Evolutionary conservation across 495 filamentous ascomycete species (phyloP).

Genomic region (Penicillium cinerascens): DNA sequence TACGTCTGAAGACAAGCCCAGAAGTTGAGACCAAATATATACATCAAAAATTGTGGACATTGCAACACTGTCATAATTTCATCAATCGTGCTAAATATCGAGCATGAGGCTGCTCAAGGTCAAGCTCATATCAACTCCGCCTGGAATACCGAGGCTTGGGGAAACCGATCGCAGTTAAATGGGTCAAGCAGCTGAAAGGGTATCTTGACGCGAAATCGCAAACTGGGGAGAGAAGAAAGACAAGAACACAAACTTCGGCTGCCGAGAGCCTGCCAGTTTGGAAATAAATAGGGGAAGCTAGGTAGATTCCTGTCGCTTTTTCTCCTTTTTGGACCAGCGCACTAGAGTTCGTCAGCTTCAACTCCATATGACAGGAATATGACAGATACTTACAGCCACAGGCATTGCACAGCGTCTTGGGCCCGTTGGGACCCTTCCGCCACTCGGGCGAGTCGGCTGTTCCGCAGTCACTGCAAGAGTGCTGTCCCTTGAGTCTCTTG

Average conservation of each 20-base stretch:
- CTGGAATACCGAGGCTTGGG: background rate
- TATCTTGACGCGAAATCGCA: background rate
- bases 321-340: conserved; percentile 77
- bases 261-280: background rate
- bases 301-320: conserved; percentile 50
- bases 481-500: conserved; percentile 92
- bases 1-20: background rate
- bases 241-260: background rate
- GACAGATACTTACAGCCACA: conserved; percentile 66
- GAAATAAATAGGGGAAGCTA: conserved; percentile 1
- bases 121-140: background rate
- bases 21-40: conserved; percentile 3
- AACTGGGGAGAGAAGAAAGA: background rate
- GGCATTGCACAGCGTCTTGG: conserved; percentile 96
- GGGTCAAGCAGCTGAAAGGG: background rate
- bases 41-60: background rate
- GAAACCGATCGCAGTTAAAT: background rate
- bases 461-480: conserved; percentile 95
- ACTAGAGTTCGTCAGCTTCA: conserved; percentile 26
- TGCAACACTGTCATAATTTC: conserved; percentile 9
- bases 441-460: conserved; percentile 93
- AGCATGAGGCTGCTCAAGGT: background rate
- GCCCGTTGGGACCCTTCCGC: conserved; percentile 90
- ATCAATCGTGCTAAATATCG: conserved; percentile 7
- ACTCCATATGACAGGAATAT: background rate